phyloP scores from a whole-genome alignment of 768 basidiomycete species.

The Leucocoprinus leucothites region DNA sequence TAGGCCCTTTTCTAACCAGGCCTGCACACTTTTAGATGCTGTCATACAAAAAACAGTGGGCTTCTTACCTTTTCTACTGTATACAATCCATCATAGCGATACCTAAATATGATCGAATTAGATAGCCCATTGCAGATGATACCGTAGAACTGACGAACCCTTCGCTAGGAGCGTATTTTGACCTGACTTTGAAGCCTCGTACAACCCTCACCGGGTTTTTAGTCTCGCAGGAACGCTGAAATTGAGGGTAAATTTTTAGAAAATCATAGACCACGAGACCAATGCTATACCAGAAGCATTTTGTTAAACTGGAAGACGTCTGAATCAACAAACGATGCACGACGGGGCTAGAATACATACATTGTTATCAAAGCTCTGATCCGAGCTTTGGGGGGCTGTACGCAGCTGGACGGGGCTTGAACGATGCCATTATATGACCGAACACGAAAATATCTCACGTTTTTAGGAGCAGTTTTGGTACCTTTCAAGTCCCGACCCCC shows the following conservation, averaged over 20 bases:
- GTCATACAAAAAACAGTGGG: neutral
- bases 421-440: neutral
- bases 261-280: neutral
- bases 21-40: constrained; percentile 32
- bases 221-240: constrained; percentile 72
- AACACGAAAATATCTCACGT: constrained; percentile 43
- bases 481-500: constrained; percentile 88
- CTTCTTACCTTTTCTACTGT: constrained; percentile 60
- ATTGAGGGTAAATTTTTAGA: neutral
- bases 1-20: constrained; percentile 72
- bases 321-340: neutral
- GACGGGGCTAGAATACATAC: constrained; percentile 23
- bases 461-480: constrained; percentile 79
- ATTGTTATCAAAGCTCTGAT: constrained; percentile 76
- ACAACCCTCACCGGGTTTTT: constrained; percentile 84
- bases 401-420: constrained; percentile 54
- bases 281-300: constrained; percentile 41
- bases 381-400: constrained; percentile 81
- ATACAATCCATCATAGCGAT: constrained; percentile 91
- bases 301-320: constrained; percentile 50
- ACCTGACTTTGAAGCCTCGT: constrained; percentile 75
- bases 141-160: constrained; percentile 44
- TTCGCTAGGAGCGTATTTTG: constrained; percentile 73
- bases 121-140: no score
- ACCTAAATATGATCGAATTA: constrained; percentile 37